Evolutionary conservation across 1,139 yeast species (phyloP), one percentile per base, ranked within the genome.

Genomic region (Sugiyamaella japonica): DNA sequence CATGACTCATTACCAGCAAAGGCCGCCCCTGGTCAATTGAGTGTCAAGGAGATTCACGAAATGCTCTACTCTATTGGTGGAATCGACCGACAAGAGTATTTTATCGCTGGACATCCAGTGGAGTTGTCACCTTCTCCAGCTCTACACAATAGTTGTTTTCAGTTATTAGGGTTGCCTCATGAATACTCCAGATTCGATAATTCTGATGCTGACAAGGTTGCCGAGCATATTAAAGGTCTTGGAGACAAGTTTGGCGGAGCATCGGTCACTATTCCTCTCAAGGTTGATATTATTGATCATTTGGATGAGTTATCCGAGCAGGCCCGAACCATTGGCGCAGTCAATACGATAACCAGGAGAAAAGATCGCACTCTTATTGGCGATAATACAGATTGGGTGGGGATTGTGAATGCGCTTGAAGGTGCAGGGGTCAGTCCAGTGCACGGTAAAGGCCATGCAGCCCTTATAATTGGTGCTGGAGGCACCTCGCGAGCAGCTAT

Each of bases 401-500:
- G 99, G 20, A 87, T 95, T 62, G 78, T 77, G 48, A 80, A 85
- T 60, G 82, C 96, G 1, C 83, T 89, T 63, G 68, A 74, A 42
- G 72, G 78, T 57, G 77, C 78, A 56, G 66, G 66, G 23, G 84
- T 84, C 34, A 82, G 87, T 36, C 72, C 73, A 43, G 61, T 73
- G 54, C 48, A 59, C 56, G 28, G 55, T 48, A 41, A 42, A 37
- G 45, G 39, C 9, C 40, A 43, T 28, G 39, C 54, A 20, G 74
- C 64, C 1, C 57, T 93, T 58, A 86, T 93, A 52, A 76, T 93
- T 62, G 99, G 99, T 49, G 97, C 96, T 29, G 99, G 99, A 44
- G 99, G 99, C 48, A 91, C 99, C 37, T 85, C 97, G 0, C 81
- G 97, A 66, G 97, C 99, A 41, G 99, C 98, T 1, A 83, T 89